phyloP scores from a whole-genome alignment of 179 eudicot genomes.

The Corrigiola litoralis region DNA sequence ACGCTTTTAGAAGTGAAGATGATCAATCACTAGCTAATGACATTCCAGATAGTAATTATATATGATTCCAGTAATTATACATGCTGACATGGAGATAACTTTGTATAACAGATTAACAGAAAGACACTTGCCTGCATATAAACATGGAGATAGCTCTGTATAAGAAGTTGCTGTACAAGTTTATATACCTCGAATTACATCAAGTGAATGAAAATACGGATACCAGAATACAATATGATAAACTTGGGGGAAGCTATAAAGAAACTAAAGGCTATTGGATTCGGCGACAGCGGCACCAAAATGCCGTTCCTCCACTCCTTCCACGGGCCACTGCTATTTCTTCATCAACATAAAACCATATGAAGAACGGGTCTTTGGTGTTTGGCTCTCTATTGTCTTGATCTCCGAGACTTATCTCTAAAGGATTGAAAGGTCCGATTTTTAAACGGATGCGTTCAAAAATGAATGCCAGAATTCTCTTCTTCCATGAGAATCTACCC shows the following conservation, averaged over 20 bases:
- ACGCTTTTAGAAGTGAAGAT: too few species aligned
- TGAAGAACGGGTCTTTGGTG: constrained; percentile 79
- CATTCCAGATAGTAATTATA: too few species aligned
- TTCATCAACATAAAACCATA: constrained; percentile 90
- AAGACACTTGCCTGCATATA: too few species aligned
- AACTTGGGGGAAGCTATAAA: background rate
- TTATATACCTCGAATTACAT: too few species aligned
- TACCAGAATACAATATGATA: too few species aligned
- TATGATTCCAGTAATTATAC: too few species aligned
- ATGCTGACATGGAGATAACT: too few species aligned
- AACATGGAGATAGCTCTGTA: too few species aligned
- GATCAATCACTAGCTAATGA: too few species aligned
- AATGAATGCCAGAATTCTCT: constrained; percentile 73
- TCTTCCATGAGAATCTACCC: constrained; percentile 84
- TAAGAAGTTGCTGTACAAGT: too few species aligned
- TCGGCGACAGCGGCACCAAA: constrained; percentile 83
- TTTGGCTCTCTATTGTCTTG: constrained; percentile 66
- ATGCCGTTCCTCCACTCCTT: constrained; percentile 88
- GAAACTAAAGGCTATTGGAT: constrained; percentile 12
- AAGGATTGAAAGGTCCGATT: constrained; percentile 68
- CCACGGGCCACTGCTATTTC: constrained; percentile 97
- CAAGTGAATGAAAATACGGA: too few species aligned
- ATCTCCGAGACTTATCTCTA: constrained; percentile 59
- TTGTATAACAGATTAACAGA: too few species aligned
- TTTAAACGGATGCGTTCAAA: constrained; percentile 71